phyloP scores from a whole-genome alignment of 805 yeast species.

The Cyberlindnera saturnus region DNA sequence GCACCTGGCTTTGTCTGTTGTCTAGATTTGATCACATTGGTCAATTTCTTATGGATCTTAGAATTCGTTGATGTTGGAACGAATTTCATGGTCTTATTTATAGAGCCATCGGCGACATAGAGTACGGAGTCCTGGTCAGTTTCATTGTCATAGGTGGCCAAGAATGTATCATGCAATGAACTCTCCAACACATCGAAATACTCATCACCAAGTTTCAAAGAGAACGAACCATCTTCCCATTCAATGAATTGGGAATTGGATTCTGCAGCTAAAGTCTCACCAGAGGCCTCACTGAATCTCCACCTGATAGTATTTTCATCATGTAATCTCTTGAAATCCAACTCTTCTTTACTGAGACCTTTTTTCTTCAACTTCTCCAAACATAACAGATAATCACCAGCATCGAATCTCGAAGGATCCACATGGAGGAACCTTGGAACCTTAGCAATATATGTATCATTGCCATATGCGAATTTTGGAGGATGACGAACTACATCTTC shows the following conservation, averaged over 20 bases:
- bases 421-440: constrained; percentile 79
- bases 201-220: constrained; percentile 83
- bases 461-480: constrained; percentile 24
- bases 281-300: constrained; percentile 66
- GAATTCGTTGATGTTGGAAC: constrained; percentile 91
- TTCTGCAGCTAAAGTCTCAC: constrained; percentile 60
- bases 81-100: constrained; percentile 63
- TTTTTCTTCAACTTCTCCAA: constrained; percentile 37
- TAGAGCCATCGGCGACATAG: constrained; percentile 42
- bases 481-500: constrained; percentile 42
- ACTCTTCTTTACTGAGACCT: constrained; percentile 37
- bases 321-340: constrained; percentile 56
- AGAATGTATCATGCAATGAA: constrained; percentile 61
- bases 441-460: constrained; percentile 44
- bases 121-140: constrained; percentile 4
- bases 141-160: constrained; percentile 46
- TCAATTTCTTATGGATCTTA: constrained; percentile 71
- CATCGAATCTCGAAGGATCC: constrained; percentile 85
- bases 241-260: constrained; percentile 85
- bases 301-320: constrained; percentile 89
- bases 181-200: constrained; percentile 70
- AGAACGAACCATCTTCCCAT: constrained; percentile 91
- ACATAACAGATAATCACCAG: constrained; percentile 52
- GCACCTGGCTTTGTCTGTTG: constrained; percentile 30
- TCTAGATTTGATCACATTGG: constrained; percentile 52